Conservation (phyloP, 2,329 filamentous ascomycete species). For the Hawksworthiomyces lignivorus region DNA sequence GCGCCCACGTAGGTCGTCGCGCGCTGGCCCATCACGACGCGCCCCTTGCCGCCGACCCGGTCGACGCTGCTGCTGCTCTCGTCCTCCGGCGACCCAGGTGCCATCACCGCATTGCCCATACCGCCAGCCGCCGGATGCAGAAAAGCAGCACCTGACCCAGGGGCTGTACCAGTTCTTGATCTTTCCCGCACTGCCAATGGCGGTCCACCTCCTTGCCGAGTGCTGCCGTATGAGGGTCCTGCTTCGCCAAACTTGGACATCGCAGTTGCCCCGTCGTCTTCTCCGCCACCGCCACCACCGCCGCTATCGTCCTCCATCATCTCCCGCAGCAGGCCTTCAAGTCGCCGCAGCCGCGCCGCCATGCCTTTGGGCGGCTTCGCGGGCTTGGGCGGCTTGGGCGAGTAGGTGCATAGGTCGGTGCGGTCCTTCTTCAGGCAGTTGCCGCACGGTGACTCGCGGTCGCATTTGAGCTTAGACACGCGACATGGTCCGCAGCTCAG, state of each 20-base stretch:
- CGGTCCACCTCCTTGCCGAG: too few species aligned
- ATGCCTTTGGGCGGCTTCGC: slow-evolving; percentile 37
- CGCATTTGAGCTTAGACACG: slow-evolving; percentile 48
- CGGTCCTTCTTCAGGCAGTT: slow-evolving; percentile 45
- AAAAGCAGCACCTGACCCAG: too few species aligned
- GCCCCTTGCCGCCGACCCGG: slow-evolving; percentile 19
- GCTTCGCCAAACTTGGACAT: slow-evolving; percentile 13
- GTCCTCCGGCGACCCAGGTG: neutral
- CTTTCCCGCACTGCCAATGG: too few species aligned
- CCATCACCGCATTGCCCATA: too few species aligned
- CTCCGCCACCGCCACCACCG: slow-evolving; percentile 2
- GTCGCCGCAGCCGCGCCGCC: slow-evolving; percentile 45
- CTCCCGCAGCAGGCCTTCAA: slow-evolving; percentile 50
- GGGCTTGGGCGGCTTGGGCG: slow-evolving; percentile 35
- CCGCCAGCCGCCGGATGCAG: too few species aligned
- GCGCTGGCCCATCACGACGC: slow-evolving; percentile 35
- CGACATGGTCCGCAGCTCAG: slow-evolving; percentile 48
- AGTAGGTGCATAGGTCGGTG: slow-evolving; percentile 39
- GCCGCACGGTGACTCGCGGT: slow-evolving; percentile 42
- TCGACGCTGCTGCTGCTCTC: neutral
- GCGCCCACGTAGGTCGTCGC: slow-evolving; percentile 48
- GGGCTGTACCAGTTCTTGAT: too few species aligned
- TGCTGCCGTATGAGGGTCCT: too few species aligned
- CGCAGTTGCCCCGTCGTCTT: slow-evolving; percentile 6
- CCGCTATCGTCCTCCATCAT: slow-evolving; percentile 38